Evolutionary conservation across 257 asterid genomes (phyloP), one percentile per base, ranked within the genome.

Genomic region (Jacaranda mimosifolia): DNA sequence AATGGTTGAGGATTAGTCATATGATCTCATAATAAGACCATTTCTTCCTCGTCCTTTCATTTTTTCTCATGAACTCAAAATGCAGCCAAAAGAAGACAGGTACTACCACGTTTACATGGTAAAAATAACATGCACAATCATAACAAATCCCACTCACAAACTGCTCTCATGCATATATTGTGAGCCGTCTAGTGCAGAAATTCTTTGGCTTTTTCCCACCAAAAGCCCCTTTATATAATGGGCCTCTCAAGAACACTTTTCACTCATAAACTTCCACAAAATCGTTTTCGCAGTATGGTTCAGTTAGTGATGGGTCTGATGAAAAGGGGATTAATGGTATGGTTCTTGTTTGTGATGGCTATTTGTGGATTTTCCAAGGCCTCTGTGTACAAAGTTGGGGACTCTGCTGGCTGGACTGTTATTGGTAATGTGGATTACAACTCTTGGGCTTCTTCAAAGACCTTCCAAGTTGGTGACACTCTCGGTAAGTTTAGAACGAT

Each of bases 341-440:
- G 79, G 26, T 32, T 89, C 46, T 49, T 85, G 26, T 26, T 78
- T 1, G 5, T 80, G 43, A 42, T 72, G 73, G 49, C 70, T 45
- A 26, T 81, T 40, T 58, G 40, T 49, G 84, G 81, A 12, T 3
- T 71, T 7, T 67, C 81, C 40, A 46, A 77, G 6, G 76, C 73
- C 1, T n/a, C 58, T 2, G 83, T 83, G 17, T 84, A 86, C 87
- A 75, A 81, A 78, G 84, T 92, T 32, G 97, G 96, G 0, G 97
- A 86, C 14, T 39, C 68, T 1, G 81, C 66, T 7, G 94, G 94
- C 0, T 92, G 96, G 97, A 80, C 83, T 13, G 35, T 79, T 18
- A 71, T 72, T 2, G 88, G 87, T 36, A 79, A 87, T 52, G 62
- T 83, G 32, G 88, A 92, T 75, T 92, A 85, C 78, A 68, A 35